These are phyloP conservation scores for Ophiocordyceps sinensis DNA, from an alignment of 2,329 filamentous ascomycete species.

Conservation along the genomic window DNA sequence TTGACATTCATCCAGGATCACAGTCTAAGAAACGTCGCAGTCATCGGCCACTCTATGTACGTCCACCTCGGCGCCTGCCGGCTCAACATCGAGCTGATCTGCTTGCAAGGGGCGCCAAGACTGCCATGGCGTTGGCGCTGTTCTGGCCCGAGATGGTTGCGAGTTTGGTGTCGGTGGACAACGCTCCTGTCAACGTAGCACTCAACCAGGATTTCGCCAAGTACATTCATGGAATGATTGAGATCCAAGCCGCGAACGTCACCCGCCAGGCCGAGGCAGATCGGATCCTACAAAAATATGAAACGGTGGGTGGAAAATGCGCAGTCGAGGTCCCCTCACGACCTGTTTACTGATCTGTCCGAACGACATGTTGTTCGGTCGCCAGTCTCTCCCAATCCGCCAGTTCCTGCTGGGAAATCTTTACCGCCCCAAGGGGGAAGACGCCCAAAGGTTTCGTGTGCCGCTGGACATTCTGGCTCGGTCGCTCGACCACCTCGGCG, in stretches of 20 bases:
- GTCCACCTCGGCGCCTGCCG: constrained; percentile 7
- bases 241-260: constrained; percentile 55
- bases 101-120: constrained; percentile 66
- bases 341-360: background rate
- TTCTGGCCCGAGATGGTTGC: constrained; percentile 50
- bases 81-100: background rate
- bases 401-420: constrained; percentile 90
- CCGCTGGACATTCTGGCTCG: constrained; percentile 58
- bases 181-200: constrained; percentile 71
- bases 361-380: background rate
- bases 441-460: constrained; percentile 59
- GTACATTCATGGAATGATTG: constrained; percentile 75
- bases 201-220: constrained; percentile 61
- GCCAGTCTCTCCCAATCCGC: constrained; percentile 53
- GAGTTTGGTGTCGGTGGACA: constrained; percentile 74
- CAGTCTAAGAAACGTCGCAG: constrained; percentile 50
- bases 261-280: constrained; percentile 67
- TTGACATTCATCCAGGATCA: constrained; percentile 63
- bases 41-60: constrained; percentile 92
- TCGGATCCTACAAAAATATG: constrained; percentile 59
- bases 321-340: background rate
- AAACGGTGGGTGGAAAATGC: constrained; percentile 32
- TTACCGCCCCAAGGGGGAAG: constrained; percentile 34
- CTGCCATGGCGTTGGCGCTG: constrained; percentile 76
- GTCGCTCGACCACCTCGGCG: constrained; percentile 61